Percentiles rank a stretch among this genome's conserved stretches.
phyloP scores from a whole-genome alignment of 2,329 filamentous ascomycete species.

The Sclerotinia subarctica region DNA sequence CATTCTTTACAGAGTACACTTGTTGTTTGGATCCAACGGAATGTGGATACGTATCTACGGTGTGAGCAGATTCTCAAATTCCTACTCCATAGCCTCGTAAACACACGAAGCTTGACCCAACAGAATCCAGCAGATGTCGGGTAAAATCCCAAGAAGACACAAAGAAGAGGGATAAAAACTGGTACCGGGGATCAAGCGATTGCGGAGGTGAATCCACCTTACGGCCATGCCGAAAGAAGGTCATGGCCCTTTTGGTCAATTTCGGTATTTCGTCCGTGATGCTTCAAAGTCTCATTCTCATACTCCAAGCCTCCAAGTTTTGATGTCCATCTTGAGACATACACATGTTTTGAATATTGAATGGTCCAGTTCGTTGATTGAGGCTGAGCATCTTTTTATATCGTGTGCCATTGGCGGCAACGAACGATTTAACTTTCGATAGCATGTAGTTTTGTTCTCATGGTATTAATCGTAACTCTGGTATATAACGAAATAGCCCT shows the following conservation, averaged over 20 bases:
- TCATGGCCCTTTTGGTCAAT: not conserved
- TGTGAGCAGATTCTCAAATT: not conserved
- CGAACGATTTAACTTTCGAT: not conserved
- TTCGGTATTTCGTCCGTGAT: not conserved
- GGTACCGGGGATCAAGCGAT: constrained; percentile 10
- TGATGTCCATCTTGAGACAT: not conserved
- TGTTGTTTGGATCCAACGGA: not conserved
- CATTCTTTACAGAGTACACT: not conserved
- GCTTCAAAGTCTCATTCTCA: not conserved
- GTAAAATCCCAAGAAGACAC: not conserved
- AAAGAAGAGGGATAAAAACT: not conserved
- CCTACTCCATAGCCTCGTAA: no score
- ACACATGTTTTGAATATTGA: not conserved
- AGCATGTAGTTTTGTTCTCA: not conserved
- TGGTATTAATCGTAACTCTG: not conserved
- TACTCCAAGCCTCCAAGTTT: not conserved
- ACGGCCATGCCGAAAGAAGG: not conserved
- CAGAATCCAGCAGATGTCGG: not conserved
- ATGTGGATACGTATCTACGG: not conserved
- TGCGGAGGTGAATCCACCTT: constrained; percentile 7
- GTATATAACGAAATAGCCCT: not conserved
- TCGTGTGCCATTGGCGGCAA: not conserved
- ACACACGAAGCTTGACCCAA: not conserved
- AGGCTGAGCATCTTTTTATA: not conserved
- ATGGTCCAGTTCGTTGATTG: not conserved